Evolutionary conservation across 2,329 filamentous ascomycete genomes (phyloP).

Genomic region (Talaromyces sp.): DNA sequence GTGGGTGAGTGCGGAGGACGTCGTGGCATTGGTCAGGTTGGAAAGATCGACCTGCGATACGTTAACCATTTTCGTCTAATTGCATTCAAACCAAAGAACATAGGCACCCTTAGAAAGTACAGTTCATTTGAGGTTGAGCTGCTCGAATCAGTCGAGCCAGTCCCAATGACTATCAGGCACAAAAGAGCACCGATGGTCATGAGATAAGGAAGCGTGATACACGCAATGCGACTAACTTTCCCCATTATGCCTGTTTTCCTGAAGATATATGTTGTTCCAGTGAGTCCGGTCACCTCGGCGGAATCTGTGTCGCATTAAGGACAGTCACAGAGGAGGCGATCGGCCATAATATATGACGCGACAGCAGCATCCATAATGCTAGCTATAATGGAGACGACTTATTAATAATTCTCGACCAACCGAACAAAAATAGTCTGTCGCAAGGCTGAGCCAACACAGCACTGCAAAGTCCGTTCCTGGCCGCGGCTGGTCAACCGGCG

Average conservation of each 20-base stretch:
- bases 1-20: slow-evolving; percentile 14
- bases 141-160: slow-evolving; percentile 51
- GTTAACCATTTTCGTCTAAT: not conserved
- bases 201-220: slow-evolving; percentile 79
- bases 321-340: not conserved
- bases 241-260: slow-evolving; percentile 49
- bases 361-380: not conserved
- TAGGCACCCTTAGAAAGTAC: slow-evolving; percentile 49
- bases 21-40: slow-evolving; percentile 51
- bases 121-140: slow-evolving; percentile 43
- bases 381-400: not conserved
- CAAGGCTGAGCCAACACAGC: not conserved
- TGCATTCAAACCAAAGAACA: not conserved
- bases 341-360: not conserved
- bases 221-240: slow-evolving; percentile 71
- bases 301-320: not conserved
- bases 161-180: slow-evolving; percentile 55
- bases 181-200: slow-evolving; percentile 74
- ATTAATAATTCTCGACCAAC: not conserved
- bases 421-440: not conserved
- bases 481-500: too few relatives aligned
- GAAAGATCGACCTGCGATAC: slow-evolving; percentile 51
- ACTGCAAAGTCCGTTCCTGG: not conserved
- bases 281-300: not conserved
- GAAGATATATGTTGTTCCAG: not conserved